phyloP scores from a whole-genome alignment of 768 basidiomycete species.

The Fomitopsis pulvina region DNA sequence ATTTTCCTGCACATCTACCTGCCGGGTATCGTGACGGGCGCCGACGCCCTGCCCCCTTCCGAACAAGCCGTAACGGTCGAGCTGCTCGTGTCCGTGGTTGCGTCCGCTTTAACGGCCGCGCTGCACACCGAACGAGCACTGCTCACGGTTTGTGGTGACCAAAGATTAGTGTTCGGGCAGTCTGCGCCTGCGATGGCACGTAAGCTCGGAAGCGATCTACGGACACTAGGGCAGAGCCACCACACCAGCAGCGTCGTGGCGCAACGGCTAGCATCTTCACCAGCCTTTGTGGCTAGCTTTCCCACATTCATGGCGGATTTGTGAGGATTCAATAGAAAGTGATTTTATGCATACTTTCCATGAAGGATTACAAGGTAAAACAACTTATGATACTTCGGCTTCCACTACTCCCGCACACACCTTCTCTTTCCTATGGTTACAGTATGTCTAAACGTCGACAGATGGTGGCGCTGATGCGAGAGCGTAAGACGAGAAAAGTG shows the following conservation, averaged over 20 bases:
- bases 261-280: constrained; percentile 54
- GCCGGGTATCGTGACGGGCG: constrained; percentile 48
- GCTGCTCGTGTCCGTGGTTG: constrained; percentile 56
- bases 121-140: constrained; percentile 69
- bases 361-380: no score
- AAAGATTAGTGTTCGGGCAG: constrained; percentile 49
- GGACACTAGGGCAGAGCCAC: constrained; percentile 39
- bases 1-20: constrained; percentile 66
- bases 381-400: no score
- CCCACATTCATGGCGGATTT: constrained; percentile 49
- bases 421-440: no score
- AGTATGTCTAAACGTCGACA: not conserved
- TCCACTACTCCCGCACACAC: no score
- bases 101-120: constrained; percentile 59
- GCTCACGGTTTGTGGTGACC: constrained; percentile 44
- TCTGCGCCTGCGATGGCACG: constrained; percentile 59
- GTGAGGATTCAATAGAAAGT: constrained; percentile 9
- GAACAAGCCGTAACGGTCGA: constrained; percentile 56
- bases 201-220: constrained; percentile 57
- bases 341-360: not conserved
- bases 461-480: not conserved
- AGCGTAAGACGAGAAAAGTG: not conserved
- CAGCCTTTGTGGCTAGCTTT: constrained; percentile 68
- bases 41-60: constrained; percentile 47
- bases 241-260: constrained; percentile 44